Percentiles rank a stretch among this genome's conserved stretches.
These are phyloP conservation scores for Colletotrichum sublineola DNA, from an alignment of 2,329 filamentous ascomycete genomes.

Conservation along the genomic window DNA sequence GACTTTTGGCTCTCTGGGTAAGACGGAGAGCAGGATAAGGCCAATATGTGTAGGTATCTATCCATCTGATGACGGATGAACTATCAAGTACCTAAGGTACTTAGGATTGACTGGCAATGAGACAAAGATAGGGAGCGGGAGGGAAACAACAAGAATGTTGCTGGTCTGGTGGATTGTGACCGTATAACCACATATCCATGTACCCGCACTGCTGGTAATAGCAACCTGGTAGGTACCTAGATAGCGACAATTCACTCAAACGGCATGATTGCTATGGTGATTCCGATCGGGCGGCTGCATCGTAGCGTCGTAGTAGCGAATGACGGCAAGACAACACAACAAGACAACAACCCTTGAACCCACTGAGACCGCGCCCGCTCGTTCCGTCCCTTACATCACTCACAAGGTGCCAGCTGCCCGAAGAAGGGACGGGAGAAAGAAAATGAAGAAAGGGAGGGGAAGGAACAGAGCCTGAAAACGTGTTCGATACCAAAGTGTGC, in stretches of 20 bases:
- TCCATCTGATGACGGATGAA: background rate
- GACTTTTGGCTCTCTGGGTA: background rate
- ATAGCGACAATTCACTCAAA: background rate
- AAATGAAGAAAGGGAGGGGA: background rate
- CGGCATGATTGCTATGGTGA: constrained; percentile 33
- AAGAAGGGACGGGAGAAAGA: background rate
- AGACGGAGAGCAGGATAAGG: constrained; percentile 5
- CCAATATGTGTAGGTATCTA: background rate
- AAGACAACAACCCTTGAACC: constrained; percentile 19
- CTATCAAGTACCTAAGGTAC: too few relatives aligned
- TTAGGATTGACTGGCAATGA: background rate
- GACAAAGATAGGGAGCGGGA: background rate
- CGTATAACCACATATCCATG: constrained; percentile 9
- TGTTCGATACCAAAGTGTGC: constrained; percentile 6
- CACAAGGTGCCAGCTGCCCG: background rate
- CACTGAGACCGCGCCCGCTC: background rate
- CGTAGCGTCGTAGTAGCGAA: constrained; percentile 34
- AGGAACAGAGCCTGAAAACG: background rate
- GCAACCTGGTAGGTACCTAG: constrained; percentile 17
- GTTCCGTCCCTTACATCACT: background rate
- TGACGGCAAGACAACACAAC: constrained; percentile 38
- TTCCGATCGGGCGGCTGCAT: constrained; percentile 19
- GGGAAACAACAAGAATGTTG: constrained; percentile 6
- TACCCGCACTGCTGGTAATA: constrained; percentile 13
- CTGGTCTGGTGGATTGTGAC: background rate